A percentile compares a stretch with the other conserved stretches of the same genome.
These are phyloP conservation scores for Neonectria coccinea DNA, from an alignment of 2,329 filamentous ascomycete species.

Conservation along the genomic window DNA sequence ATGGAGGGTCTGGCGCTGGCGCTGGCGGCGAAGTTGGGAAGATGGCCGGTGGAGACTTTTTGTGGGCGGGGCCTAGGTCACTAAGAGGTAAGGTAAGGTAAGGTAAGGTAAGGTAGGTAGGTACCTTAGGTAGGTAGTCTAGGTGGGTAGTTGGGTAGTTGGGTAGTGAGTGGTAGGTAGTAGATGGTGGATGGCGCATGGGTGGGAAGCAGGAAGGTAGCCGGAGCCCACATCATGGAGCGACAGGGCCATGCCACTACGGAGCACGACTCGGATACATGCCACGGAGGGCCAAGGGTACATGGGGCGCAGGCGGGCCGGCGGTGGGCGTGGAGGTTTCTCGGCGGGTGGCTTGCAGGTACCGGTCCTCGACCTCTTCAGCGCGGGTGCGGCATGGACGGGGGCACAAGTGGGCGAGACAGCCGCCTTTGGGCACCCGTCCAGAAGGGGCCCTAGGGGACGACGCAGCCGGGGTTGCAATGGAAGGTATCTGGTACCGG, in stretches of 20 bases:
- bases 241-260: constrained; percentile 8
- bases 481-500: constrained; percentile 15
- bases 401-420: constrained; percentile 20
- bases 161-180: too few relatives aligned
- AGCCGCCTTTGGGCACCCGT: constrained; percentile 22
- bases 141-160: background rate
- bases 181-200: background rate
- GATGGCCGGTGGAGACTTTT: constrained; percentile 24
- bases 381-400: constrained; percentile 24
- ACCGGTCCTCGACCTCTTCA: constrained; percentile 11
- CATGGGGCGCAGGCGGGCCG: constrained; percentile 11
- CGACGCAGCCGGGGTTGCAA: constrained; percentile 9
- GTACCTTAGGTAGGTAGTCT: too few relatives aligned
- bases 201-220: constrained; percentile 4
- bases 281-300: constrained; percentile 12
- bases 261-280: constrained; percentile 1
- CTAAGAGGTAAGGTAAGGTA: constrained; percentile 3
- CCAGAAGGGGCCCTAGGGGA: constrained; percentile 3
- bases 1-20: constrained; percentile 28
- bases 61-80: constrained; percentile 28
- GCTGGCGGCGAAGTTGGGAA: constrained; percentile 30
- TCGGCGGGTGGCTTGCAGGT: constrained; percentile 16
- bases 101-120: too few relatives aligned
- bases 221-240: background rate
- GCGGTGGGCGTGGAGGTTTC: constrained; percentile 10